phyloP scores from a whole-genome alignment of 768 basidiomycete genomes.

The Lactifluus echinatus region DNA sequence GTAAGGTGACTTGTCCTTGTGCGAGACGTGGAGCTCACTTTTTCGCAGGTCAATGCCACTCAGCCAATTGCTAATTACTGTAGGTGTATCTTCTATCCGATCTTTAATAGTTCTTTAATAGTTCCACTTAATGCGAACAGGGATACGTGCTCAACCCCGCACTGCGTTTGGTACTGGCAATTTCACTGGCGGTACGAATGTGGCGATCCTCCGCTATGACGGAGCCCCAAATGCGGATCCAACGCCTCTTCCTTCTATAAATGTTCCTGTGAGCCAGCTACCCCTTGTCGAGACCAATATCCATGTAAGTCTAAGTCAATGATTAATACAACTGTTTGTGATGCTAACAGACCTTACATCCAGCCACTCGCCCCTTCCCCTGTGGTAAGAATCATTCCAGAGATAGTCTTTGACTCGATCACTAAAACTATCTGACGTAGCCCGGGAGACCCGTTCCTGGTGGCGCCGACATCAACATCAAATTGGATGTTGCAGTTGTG shows the following conservation, averaged over 20 bases:
- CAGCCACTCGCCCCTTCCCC: not conserved
- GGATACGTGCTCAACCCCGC: conserved; percentile 12
- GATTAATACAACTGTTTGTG: no score
- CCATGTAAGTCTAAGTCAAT: conserved; percentile 1
- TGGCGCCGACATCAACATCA: conserved; percentile 16
- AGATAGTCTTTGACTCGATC: not conserved
- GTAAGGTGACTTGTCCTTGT: conserved; percentile 10
- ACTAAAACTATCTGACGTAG: not conserved
- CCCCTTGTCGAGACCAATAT: conserved; percentile 14
- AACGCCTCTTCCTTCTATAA: not conserved
- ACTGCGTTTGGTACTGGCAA: not conserved
- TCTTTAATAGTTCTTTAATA: not conserved
- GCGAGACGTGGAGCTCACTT: not conserved
- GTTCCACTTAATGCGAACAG: conserved; percentile 9
- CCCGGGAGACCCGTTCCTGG: conserved; percentile 8
- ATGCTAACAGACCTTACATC: not conserved
- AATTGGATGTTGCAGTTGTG: not conserved
- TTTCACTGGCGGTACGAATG: not conserved
- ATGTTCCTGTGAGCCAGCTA: not conserved
- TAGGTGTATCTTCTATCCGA: conserved; percentile 20
- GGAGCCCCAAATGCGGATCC: conserved; percentile 14
- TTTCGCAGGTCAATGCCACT: conserved; percentile 30
- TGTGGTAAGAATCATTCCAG: not conserved
- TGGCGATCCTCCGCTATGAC: conserved; percentile 17
- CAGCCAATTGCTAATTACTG: conserved; percentile 39